phyloP scores from a whole-genome alignment of 352 stramenopile species.

The Pseudoperonospora humuli region DNA sequence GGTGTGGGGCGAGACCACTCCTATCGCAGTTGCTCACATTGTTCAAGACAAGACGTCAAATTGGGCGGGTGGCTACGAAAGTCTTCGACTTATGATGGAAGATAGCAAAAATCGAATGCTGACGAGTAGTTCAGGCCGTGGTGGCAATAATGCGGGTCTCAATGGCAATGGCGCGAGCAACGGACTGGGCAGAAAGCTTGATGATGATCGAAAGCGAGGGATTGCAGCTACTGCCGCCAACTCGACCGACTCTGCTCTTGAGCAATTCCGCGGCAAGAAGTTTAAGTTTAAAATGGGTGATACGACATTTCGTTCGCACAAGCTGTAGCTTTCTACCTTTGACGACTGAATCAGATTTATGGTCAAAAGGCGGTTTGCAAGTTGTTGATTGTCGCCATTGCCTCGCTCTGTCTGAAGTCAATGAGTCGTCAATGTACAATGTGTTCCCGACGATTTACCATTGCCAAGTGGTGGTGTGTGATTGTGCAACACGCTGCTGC shows the following conservation, averaged over 20 bases:
- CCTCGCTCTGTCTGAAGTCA: no score
- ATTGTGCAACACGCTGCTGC: no score
- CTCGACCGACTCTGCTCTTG: conserved; percentile 36
- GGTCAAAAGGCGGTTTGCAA: no score
- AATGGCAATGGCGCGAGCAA: conserved; percentile 11
- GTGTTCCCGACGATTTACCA: no score
- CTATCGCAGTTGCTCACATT: conserved; percentile 68
- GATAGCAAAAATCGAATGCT: conserved; percentile 64
- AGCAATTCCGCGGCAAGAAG: conserved; percentile 71
- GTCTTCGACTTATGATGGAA: conserved; percentile 76
- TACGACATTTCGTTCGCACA: conserved; percentile 71
- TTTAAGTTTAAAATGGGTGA: conserved; percentile 42
- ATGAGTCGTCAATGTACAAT: no score
- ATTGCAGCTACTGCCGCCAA: conserved; percentile 23
- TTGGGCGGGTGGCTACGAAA: conserved; percentile 78
- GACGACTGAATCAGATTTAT: no score
- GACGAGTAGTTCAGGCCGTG: conserved; percentile 20
- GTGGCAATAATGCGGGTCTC: conserved; percentile 7
- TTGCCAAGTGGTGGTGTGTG: no score
- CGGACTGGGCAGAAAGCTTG: conserved; percentile 13
- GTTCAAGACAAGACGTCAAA: conserved; percentile 72
- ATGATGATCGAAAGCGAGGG: conserved; percentile 34
- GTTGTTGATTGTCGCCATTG: no score
- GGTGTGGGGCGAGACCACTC: conserved; percentile 77
- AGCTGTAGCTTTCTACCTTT: no score